Evolutionary conservation across 768 basidiomycete genomes (phyloP), one percentile per base, ranked within the genome.

Genomic region (Boletus vinaceobasis): DNA sequence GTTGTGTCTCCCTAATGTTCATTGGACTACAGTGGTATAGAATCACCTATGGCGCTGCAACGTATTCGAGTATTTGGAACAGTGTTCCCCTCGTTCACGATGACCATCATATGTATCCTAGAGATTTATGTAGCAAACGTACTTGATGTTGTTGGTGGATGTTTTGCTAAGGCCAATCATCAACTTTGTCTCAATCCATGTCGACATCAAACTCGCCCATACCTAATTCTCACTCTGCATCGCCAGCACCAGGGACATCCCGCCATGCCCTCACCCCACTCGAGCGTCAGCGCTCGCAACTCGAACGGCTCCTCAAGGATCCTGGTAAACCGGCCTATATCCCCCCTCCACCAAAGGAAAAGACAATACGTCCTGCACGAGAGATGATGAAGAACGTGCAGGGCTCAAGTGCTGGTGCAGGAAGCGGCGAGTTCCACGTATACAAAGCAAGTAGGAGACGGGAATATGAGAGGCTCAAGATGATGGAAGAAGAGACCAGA

Each of bases 351-450:
- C 87, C 88, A 6, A 89, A 90, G 70, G 88, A 90, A 58, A 94
- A 91, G 75, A 79, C 78, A 0, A 77, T 98, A 31, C 78, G 93
- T 19, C 77, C 94, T 1, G 79, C 95, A 9, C 79, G 91, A 46
- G 97, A 93, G 70, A 93, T 93, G 91, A 98, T 99, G 91, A 98
- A 97, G 80, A 98, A 98, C 63, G 96, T 99, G 7, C 95, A 98
- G 71, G 97, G 97, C 0, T 95, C 92, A 15, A 93, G 91, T 71
- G 94, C 97, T 7, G 97, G 96, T 43, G 97, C 97, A 17, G 97
- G 97, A 48, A 93, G 90, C 53, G 96, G 96, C 40, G 95, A 96
- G 72, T 98, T 98, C 67, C 97, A 99, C 68, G 97, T 99, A 0
- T 99, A 98, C 77, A 98, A 98, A 68, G 95, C 96, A 17, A 86